Percentiles rank a stretch among this genome's conserved stretches.
Evolutionary conservation across 2,329 filamentous ascomycete genomes (phyloP).

Genomic region (Epichloe hybrida): DNA sequence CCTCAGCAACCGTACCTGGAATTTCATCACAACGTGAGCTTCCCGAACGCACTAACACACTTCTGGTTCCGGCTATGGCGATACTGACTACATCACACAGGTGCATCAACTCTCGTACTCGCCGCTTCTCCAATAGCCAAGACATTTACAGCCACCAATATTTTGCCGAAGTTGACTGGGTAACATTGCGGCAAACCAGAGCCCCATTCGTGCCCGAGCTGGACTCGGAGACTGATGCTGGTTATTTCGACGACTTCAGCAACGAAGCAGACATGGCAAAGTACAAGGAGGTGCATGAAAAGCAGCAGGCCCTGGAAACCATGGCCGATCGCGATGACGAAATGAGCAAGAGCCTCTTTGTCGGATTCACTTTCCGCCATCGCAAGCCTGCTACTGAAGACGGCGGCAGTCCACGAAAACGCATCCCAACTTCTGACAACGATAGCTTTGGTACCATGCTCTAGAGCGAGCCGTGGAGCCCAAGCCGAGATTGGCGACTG

Average conservation of each 20-base stretch:
- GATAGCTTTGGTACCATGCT: constrained; percentile 78
- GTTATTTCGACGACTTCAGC: constrained; percentile 96
- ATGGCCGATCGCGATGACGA: constrained; percentile 91
- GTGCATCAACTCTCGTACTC: constrained; percentile 52
- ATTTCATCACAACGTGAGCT: constrained; percentile 69
- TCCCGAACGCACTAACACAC: neutral
- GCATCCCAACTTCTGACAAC: constrained; percentile 59
- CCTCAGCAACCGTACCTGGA: constrained; percentile 91
- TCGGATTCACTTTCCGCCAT: constrained; percentile 91
- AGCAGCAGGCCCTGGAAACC: constrained; percentile 80
- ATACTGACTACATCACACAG: constrained; percentile 25
- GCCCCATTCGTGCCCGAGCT: constrained; percentile 95
- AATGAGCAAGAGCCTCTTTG: constrained; percentile 89
- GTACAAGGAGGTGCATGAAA: constrained; percentile 99
- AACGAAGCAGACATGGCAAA: constrained; percentile 98
- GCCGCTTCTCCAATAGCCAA: constrained; percentile 77
- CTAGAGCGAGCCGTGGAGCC: constrained; percentile 29
- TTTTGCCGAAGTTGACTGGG: constrained; percentile 90
- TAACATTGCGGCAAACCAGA: constrained; percentile 64
- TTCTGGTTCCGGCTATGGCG: neutral
- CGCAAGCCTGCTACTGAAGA: constrained; percentile 70
- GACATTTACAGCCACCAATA: constrained; percentile 84
- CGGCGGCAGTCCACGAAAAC: constrained; percentile 63
- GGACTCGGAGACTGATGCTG: constrained; percentile 93
- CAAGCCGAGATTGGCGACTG: constrained; percentile 11